Evolutionary conservation across 2,329 filamentous ascomycete genomes (phyloP).

Genomic region (Fusarium metavorans): DNA sequence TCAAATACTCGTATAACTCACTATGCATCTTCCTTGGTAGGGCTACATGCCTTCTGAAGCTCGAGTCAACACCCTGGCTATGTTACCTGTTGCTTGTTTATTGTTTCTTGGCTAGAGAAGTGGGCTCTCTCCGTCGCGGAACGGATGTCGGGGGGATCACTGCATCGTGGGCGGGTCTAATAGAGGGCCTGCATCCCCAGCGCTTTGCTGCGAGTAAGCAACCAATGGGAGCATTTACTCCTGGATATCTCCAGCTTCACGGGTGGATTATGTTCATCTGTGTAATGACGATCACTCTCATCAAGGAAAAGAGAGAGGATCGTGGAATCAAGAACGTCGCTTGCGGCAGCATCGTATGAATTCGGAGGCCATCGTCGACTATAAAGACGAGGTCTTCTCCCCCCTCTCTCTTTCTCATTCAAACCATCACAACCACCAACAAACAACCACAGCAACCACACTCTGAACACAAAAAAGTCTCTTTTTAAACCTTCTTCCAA

Average conservation of each 20-base stretch:
- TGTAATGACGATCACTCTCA: background rate
- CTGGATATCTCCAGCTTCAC: background rate
- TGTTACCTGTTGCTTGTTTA: background rate
- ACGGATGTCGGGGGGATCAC: background rate
- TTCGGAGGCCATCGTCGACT: background rate
- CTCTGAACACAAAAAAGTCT: background rate
- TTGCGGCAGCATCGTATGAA: background rate
- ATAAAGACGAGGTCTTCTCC: background rate
- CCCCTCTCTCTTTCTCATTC: background rate
- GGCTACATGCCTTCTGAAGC: background rate
- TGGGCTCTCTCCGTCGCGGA: background rate
- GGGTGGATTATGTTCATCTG: background rate
- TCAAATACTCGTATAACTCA: background rate
- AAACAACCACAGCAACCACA: background rate
- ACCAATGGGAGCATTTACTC: background rate
- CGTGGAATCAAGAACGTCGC: background rate
- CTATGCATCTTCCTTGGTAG: background rate
- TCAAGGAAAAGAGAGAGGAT: background rate
- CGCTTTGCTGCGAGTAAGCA: background rate
- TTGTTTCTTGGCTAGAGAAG: background rate
- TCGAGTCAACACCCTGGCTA: background rate
- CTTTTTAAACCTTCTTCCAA: background rate
- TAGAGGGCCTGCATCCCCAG: background rate
- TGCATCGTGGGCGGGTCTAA: background rate
- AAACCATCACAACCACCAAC: background rate